phyloP scores from a whole-genome alignment of 116 monocot genomes.

The Iris pallida region DNA sequence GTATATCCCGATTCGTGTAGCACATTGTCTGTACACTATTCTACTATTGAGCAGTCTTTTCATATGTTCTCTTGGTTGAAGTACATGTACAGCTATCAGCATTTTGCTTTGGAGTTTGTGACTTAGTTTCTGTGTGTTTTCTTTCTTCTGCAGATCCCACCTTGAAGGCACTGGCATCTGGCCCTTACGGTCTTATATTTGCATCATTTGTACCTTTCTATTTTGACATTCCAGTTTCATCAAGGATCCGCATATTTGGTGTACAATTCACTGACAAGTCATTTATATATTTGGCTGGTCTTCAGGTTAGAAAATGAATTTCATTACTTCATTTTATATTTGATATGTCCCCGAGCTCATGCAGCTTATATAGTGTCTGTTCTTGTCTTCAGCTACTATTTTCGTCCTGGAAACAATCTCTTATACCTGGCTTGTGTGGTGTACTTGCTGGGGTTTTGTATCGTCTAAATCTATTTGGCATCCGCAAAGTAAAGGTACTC shows the following conservation, averaged over 20 bases:
- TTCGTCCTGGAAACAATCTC: slow-evolving; percentile 73
- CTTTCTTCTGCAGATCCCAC: slow-evolving; percentile 56
- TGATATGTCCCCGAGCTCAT: neutral
- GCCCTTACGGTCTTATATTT: slow-evolving; percentile 91
- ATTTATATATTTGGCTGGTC: slow-evolving; percentile 88
- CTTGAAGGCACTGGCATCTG: slow-evolving; percentile 46
- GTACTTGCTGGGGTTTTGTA: slow-evolving; percentile 72
- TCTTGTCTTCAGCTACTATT: slow-evolving; percentile 68
- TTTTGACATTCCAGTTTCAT: slow-evolving; percentile 83
- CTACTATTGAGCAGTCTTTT: too few relatives aligned
- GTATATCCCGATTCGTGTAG: too few relatives aligned
- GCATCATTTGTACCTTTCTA: slow-evolving; percentile 91
- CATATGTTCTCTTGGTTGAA: too few relatives aligned
- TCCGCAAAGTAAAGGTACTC: slow-evolving; percentile 73
- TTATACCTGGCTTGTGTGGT: slow-evolving; percentile 91
- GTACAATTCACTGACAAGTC: slow-evolving; percentile 73
- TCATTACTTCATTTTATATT: neutral
- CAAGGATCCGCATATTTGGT: slow-evolving; percentile 66
- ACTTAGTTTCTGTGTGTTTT: neutral
- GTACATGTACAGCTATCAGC: too few relatives aligned
- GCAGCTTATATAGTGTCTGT: slow-evolving; percentile 3
- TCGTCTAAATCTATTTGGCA: slow-evolving; percentile 73
- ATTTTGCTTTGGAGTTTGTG: too few relatives aligned
- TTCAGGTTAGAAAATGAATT: slow-evolving; percentile 49
- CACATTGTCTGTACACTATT: too few relatives aligned